These are phyloP conservation scores for barrel medic (Medicago truncatula) DNA, from an alignment of 306 rosid species.

Conservation along the genomic window DNA sequence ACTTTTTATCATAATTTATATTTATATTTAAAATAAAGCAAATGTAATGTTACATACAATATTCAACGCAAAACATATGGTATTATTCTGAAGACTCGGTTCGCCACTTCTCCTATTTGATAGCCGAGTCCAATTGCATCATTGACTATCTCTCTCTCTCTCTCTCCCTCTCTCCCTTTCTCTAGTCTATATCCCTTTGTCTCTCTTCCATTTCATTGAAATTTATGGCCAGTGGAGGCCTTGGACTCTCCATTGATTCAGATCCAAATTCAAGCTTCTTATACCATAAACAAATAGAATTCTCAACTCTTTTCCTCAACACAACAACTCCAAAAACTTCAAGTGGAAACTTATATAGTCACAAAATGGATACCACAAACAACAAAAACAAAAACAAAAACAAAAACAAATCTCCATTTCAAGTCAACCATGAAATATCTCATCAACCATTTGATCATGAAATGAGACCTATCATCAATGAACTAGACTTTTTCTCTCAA, in stretches of 20 bases:
- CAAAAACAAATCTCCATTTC: constrained; percentile 42
- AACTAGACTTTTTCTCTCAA: constrained; percentile 72
- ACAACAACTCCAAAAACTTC: constrained; percentile 1
- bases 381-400: constrained; percentile 1
- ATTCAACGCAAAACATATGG: neutral
- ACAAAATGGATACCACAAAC: constrained; percentile 48
- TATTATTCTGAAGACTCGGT: constrained; percentile 2
- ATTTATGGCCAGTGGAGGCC: constrained; percentile 65
- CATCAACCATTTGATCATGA: constrained; percentile 6
- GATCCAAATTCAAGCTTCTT: constrained; percentile 65
- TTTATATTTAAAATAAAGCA: neutral
- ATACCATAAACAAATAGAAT: constrained; percentile 48
- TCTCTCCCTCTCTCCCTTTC: constrained; percentile 12
- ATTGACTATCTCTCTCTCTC: constrained; percentile 47
- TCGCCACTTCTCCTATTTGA: constrained; percentile 73
- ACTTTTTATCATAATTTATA: neutral
- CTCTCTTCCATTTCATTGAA: constrained; percentile 45
- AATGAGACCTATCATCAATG: constrained; percentile 56
- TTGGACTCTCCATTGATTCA: constrained; percentile 96
- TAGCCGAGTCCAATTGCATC: constrained; percentile 81
- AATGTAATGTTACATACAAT: neutral
- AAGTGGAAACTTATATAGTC: neutral
- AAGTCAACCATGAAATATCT: constrained; percentile 61
- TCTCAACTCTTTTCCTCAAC: constrained; percentile 70
- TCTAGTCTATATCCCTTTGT: constrained; percentile 15